A percentile compares a stretch with the other conserved stretches of the same genome.
Evolutionary conservation across 2,329 filamentous ascomycete genomes (phyloP).

Genomic region (Alternaria sp.): DNA sequence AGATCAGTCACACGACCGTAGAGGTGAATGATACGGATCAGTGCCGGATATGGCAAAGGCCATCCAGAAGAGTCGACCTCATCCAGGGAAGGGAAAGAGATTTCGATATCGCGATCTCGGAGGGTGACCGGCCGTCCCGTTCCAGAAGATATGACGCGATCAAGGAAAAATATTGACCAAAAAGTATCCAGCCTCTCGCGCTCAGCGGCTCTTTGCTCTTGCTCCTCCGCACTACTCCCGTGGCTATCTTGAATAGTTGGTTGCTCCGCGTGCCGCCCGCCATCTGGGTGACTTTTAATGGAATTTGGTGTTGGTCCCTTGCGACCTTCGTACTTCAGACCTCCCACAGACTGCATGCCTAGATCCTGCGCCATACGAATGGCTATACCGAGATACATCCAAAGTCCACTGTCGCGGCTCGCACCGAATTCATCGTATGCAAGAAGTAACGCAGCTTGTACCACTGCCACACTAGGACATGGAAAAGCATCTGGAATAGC

Average conservation of each 20-base stretch:
- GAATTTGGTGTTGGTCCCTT: conserved; percentile 65
- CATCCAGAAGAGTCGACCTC: conserved; percentile 67
- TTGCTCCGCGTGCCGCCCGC: conserved; percentile 55
- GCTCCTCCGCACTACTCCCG: conserved; percentile 42
- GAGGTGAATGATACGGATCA: conserved; percentile 84
- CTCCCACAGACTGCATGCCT: conserved; percentile 82
- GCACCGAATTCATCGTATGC: conserved; percentile 91
- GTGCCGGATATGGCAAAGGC: conserved; percentile 79
- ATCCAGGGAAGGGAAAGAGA: conserved; percentile 69
- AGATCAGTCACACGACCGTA: conserved; percentile 86
- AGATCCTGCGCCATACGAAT: conserved; percentile 84
- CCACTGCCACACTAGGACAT: conserved; percentile 81
- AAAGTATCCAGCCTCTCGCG: conserved; percentile 87
- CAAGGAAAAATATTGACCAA: conserved; percentile 88
- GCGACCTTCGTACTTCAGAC: conserved; percentile 67
- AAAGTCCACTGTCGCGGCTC: conserved; percentile 86
- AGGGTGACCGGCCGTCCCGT: conserved; percentile 85
- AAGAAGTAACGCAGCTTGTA: conserved; percentile 83
- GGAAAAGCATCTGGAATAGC: conserved; percentile 83
- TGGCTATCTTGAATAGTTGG: conserved; percentile 57
- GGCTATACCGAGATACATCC: conserved; percentile 91
- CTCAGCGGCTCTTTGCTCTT: conserved; percentile 72
- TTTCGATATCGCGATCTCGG: conserved; percentile 83
- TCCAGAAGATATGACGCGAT: conserved; percentile 86
- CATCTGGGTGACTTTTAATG: conserved; percentile 53